Base-by-base conservation (phyloP, 2,329 filamentous ascomycete species). In the Phoma herbarum region DNA sequence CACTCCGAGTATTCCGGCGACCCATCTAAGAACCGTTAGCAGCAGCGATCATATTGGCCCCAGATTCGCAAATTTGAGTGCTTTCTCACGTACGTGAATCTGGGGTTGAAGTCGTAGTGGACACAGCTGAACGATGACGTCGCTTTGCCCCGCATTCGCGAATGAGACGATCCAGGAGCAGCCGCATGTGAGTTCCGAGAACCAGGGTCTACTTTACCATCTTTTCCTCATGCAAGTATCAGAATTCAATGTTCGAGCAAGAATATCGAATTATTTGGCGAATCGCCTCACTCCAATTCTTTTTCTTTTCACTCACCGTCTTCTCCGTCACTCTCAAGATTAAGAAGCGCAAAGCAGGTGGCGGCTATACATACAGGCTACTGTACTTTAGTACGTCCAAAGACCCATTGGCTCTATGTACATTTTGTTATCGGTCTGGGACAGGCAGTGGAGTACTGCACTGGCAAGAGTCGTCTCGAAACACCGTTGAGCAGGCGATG, bases 1-100 rank as follows among this genome's bases (percentile, higher is more conserved):
- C 44, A 60, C 47, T 53, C 45, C 56, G 45, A 46, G 14, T 49
- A 51, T 25, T 60, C 55, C 52, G 35, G 28, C 18, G 37, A 23
- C 16, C 22, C 45, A 37, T 18, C 22, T 26, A 44, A 37, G 20
- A 28, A n/a, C 33, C 16, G 25, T 35, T 33, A 26, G 33, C 25
- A 51, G 26, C 33, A 57, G 43, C 43, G 43, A 48, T 43, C 28
- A 33, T 43, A 35, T 48, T 43, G 33, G 26, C 9, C 12, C 23
- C 26, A 48, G 2, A 47, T 28, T 18, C 10, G 10, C 20, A 18
- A 35, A n/a, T 9, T 33, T 22, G 25, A 14, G 14, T 12, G 41
- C 5, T 3, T 39, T 23, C 12, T 8, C 3, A 29, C 12, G 44
- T 9, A 29, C 6, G 3, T 39, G 26, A 45, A 14, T 22, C 6